Conservation (phyloP, 768 basidiomycete species). For the Sporobolomyces pararoseus region DNA sequence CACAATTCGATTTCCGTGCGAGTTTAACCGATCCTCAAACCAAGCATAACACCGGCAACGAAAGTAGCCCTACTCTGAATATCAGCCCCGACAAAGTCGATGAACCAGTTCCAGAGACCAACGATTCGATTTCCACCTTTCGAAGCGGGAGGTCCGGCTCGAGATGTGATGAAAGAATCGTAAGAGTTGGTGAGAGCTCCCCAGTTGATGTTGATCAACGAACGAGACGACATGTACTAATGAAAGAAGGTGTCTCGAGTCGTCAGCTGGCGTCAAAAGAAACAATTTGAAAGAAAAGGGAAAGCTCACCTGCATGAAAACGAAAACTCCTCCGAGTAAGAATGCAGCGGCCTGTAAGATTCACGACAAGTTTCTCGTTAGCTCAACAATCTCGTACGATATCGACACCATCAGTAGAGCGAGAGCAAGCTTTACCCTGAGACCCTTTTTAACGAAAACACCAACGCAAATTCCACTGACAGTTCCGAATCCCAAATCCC, state of each 20-base stretch:
- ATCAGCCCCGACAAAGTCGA: conserved; percentile 81
- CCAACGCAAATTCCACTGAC: conserved; percentile 84
- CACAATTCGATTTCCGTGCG: not conserved
- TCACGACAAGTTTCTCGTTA: not conserved
- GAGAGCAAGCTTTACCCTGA: conserved; percentile 43
- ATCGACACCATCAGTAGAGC: not conserved
- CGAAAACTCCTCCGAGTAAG: conserved; percentile 81
- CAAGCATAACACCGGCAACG: conserved; percentile 73
- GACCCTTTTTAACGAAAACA: conserved; percentile 92
- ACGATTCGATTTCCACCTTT: conserved; percentile 62
- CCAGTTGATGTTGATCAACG: conserved; percentile 79
- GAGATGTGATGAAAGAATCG: conserved; percentile 65
- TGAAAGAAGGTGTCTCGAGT: not conserved
- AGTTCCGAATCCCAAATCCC: conserved; percentile 79
- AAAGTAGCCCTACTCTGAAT: conserved; percentile 89
- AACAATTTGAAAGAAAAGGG: not conserved
- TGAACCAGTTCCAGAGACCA: conserved; percentile 59
- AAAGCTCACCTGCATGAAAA: conserved; percentile 73
- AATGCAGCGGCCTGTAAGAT: conserved; percentile 65
- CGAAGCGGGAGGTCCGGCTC: conserved; percentile 58
- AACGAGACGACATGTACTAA: conserved; percentile 74
- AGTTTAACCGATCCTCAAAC: conserved; percentile 68
- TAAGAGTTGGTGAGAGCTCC: conserved; percentile 61
- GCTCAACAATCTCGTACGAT: not conserved
- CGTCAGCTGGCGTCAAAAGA: not conserved